Evolutionary conservation across 2,329 filamentous ascomycete species (phyloP).

Genomic region (Moelleriella libera): DNA sequence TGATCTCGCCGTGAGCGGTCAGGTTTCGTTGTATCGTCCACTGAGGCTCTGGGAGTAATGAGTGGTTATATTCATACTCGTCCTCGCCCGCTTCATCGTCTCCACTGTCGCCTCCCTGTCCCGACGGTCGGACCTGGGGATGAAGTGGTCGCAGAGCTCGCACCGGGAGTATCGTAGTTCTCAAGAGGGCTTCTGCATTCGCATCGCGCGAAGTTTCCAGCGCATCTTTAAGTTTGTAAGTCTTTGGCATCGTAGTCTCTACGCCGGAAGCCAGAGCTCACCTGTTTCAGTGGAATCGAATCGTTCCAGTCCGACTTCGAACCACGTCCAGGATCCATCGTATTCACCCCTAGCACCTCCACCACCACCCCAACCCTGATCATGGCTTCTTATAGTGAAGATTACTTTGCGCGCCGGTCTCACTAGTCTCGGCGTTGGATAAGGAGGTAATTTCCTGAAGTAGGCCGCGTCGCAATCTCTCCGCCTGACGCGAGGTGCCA

Average conservation of each 20-base stretch:
- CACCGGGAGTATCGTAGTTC: not conserved
- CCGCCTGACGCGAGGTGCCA: conserved; percentile 12
- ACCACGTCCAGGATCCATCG: conserved; percentile 43
- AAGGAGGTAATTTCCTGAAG: conserved; percentile 20
- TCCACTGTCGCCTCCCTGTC: conserved; percentile 1
- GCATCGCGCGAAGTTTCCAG: too few species aligned
- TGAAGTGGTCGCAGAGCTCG: conserved; percentile 20
- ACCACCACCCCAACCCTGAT: conserved; percentile 42
- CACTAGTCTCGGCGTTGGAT: conserved; percentile 24
- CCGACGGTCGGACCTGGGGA: conserved; percentile 11
- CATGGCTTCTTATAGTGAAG: conserved; percentile 40
- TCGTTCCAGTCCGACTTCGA: conserved; percentile 45
- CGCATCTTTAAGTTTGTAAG: too few species aligned
- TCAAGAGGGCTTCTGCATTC: too few species aligned
- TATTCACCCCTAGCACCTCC: conserved; percentile 22
- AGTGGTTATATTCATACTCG: conserved; percentile 20
- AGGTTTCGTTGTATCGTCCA: conserved; percentile 35
- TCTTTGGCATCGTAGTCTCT: too few species aligned
- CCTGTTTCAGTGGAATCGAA: conserved; percentile 25
- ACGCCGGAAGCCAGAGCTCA: conserved; percentile 6
- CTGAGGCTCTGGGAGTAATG: conserved; percentile 17
- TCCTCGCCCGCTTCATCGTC: conserved; percentile 2
- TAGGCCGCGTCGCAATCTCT: conserved; percentile 13
- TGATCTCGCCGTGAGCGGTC: conserved; percentile 16
- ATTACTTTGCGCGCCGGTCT: conserved; percentile 45